Conservation (phyloP, 169 alveolate genomes). For the Plasmodium billcollinsi region DNA sequence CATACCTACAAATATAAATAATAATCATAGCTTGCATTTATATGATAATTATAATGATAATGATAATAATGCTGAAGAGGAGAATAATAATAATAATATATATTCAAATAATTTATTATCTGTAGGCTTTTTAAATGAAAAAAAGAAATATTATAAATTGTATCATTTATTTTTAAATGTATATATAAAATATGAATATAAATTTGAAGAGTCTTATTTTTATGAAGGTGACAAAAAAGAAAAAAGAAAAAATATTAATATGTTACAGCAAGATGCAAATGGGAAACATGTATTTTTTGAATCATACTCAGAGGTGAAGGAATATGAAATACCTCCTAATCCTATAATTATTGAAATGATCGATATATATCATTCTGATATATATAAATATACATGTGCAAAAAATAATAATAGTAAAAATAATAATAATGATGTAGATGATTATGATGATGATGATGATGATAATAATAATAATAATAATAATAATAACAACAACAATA, state of each 20-base stretch:
- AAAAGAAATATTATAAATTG: neutral
- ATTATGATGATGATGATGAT: too few species aligned
- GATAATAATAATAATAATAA: too few species aligned
- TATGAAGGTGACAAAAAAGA: neutral
- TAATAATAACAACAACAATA: slow-evolving; percentile 47
- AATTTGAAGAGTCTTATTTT: slow-evolving; percentile 43
- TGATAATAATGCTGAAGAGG: neutral
- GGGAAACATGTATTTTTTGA: slow-evolving; percentile 7
- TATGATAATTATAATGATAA: neutral
- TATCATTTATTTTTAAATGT: slow-evolving; percentile 70
- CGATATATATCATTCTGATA: slow-evolving; percentile 27
- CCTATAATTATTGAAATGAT: slow-evolving; percentile 45
- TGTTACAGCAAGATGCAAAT: neutral
- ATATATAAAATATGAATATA: slow-evolving; percentile 72
- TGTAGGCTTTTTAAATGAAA: neutral
- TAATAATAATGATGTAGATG: too few species aligned
- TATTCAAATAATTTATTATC: neutral
- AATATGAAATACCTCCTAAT: neutral
- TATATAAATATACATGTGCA: neutral
- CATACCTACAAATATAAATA: too few species aligned
- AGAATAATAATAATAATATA: neutral
- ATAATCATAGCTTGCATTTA: neutral
- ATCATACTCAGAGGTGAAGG: slow-evolving; percentile 33
- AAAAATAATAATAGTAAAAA: too few species aligned
- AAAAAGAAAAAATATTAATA: slow-evolving; percentile 9